Percentiles rank a stretch among this genome's conserved stretches.
phyloP scores from a whole-genome alignment of 305 asterid species.

The Solanum chacoense region DNA sequence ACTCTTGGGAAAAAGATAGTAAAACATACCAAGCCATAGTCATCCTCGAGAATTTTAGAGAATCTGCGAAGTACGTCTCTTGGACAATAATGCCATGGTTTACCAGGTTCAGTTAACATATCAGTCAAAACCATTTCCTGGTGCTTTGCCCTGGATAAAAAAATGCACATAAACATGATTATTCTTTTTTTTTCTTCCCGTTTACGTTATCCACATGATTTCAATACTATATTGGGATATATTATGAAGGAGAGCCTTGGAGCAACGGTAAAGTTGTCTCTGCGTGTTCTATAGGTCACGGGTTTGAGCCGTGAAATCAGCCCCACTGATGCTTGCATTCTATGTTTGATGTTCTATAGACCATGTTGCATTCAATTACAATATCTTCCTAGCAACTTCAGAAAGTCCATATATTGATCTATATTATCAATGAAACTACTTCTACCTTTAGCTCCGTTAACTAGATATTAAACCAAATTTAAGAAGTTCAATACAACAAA shows the following conservation, averaged over 20 bases:
- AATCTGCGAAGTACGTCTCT: slow-evolving; percentile 65
- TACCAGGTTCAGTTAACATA: slow-evolving; percentile 74
- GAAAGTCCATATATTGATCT: neutral
- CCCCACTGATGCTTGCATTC: neutral
- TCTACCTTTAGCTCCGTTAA: neutral
- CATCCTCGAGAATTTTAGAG: slow-evolving; percentile 60
- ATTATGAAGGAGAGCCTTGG: neutral
- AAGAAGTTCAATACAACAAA: neutral
- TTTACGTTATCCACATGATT: neutral
- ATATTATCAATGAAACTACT: neutral
- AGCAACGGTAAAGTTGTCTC: neutral
- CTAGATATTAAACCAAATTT: neutral
- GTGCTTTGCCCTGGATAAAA: slow-evolving; percentile 53
- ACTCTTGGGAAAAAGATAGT: neutral
- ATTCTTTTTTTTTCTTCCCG: neutral
- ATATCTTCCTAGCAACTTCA: neutral
- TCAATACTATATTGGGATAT: neutral
- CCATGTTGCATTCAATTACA: neutral
- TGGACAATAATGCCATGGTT: slow-evolving; percentile 82
- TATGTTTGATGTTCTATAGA: neutral
- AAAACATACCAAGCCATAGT: slow-evolving; percentile 62
- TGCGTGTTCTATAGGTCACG: neutral
- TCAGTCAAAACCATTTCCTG: slow-evolving; percentile 91
- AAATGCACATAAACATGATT: slow-evolving; percentile 2
- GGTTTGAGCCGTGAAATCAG: neutral